These are phyloP conservation scores for Globisporangium abappressorium DNA, from an alignment of 352 stramenopile species.

Conservation along the genomic window DNA sequence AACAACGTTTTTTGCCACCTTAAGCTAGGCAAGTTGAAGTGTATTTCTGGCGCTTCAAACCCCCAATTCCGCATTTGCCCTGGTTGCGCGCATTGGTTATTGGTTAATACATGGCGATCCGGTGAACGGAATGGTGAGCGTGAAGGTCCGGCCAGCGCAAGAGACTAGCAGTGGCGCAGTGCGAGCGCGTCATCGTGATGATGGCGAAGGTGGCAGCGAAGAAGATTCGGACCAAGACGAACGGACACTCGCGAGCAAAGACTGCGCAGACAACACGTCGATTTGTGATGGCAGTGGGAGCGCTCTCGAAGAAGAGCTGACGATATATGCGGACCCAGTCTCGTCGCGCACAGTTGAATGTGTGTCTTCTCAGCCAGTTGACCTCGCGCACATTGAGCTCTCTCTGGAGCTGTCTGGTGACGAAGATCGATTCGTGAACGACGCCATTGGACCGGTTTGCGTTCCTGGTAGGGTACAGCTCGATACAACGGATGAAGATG, in stretches of 20 bases:
- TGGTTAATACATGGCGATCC: not conserved
- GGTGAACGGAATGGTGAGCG: not conserved
- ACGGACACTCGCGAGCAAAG: not conserved
- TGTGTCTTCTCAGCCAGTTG: not conserved
- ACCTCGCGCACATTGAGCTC: not conserved
- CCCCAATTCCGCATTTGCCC: not conserved
- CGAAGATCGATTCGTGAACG: not conserved
- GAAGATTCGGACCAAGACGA: not conserved
- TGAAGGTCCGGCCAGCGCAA: not conserved
- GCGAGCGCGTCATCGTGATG: not conserved
- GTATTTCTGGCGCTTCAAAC: not conserved
- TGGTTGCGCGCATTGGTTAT: not conserved
- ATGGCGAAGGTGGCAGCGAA: not conserved
- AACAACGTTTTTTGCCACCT: not conserved
- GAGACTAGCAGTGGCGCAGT: not conserved
- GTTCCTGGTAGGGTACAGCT: not conserved
- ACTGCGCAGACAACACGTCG: not conserved
- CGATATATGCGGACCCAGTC: not conserved
- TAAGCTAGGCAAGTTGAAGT: slow-evolving; percentile 7
- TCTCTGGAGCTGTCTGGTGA: not conserved
- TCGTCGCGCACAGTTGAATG: not conserved
- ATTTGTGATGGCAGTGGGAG: not conserved
- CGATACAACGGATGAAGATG: not conserved
- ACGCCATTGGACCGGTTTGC: not conserved
- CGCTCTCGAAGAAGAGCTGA: not conserved